These are phyloP conservation scores for Psilocybe cubensis DNA, from an alignment of 768 basidiomycete species.

Conservation along the genomic window DNA sequence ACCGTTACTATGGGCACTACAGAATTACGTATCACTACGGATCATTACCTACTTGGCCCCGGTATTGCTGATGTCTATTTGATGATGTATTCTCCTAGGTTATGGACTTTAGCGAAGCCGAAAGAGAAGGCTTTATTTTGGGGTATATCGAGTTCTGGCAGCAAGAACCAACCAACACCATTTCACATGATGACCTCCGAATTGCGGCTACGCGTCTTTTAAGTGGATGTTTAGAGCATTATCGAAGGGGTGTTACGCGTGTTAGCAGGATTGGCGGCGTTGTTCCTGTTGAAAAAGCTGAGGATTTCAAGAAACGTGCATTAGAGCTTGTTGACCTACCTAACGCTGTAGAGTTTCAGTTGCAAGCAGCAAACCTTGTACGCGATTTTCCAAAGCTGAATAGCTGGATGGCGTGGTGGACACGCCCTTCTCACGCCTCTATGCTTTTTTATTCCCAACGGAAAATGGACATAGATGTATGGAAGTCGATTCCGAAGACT, in stretches of 20 bases:
- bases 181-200: constrained; percentile 19
- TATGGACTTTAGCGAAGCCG: constrained; percentile 32
- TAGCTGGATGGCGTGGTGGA: constrained; percentile 36
- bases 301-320: constrained; percentile 18
- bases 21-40: too few species aligned
- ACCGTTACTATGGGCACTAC: too few species aligned
- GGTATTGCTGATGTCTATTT: too few species aligned
- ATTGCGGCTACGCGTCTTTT: constrained; percentile 22
- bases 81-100: too few species aligned
- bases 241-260: constrained; percentile 25
- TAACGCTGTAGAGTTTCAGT: constrained; percentile 10
- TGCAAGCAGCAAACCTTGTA: constrained; percentile 13
- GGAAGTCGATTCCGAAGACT: constrained; percentile 24
- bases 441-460: constrained; percentile 26
- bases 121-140: constrained; percentile 25
- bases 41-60: too few species aligned
- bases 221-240: constrained; percentile 33
- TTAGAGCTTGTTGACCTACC: constrained; percentile 10
- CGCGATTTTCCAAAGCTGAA: constrained; percentile 26
- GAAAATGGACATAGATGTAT: constrained; percentile 18
- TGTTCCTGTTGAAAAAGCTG: constrained; percentile 14
- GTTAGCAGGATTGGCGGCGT: constrained; percentile 26
- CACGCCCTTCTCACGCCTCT: background rate
- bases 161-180: background rate
- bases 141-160: constrained; percentile 22